These are phyloP conservation scores for Penicillium coffeae DNA, from an alignment of 495 filamentous ascomycete species.

Conservation along the genomic window DNA sequence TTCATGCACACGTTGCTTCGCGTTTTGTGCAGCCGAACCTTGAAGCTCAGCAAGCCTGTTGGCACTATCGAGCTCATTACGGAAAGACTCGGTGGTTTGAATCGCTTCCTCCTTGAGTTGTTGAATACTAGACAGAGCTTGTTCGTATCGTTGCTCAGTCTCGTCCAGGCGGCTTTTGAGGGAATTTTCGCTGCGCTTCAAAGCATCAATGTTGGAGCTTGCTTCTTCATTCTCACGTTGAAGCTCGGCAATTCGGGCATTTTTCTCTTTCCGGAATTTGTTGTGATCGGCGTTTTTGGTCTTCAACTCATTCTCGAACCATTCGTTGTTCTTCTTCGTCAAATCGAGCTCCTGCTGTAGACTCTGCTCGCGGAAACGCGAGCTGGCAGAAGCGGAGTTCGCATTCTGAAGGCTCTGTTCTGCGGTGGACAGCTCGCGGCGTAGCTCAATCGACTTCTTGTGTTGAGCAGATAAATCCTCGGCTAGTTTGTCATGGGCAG, in stretches of 20 bases:
- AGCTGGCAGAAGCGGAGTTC: slow-evolving; percentile 67
- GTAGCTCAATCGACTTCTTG: slow-evolving; percentile 77
- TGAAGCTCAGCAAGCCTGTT: slow-evolving; percentile 81
- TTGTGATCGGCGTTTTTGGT: slow-evolving; percentile 79
- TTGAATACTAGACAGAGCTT: slow-evolving; percentile 73
- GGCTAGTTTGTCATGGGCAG: slow-evolving; percentile 77
- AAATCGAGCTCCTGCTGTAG: slow-evolving; percentile 85
- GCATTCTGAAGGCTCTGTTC: slow-evolving; percentile 80
- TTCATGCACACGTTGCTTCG: slow-evolving; percentile 76
- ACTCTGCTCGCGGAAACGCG: slow-evolving; percentile 82
- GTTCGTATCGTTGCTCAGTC: slow-evolving; percentile 78
- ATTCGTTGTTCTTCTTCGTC: slow-evolving; percentile 84
- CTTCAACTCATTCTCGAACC: slow-evolving; percentile 85
- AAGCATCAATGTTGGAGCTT: slow-evolving; percentile 65
- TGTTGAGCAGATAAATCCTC: slow-evolving; percentile 84
- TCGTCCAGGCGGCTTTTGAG: slow-evolving; percentile 79
- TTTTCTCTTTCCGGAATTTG: slow-evolving; percentile 94
- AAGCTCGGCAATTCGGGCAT: slow-evolving; percentile 76
- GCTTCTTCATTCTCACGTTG: slow-evolving; percentile 86
- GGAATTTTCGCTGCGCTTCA: slow-evolving; percentile 72
- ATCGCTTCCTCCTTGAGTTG: slow-evolving; percentile 78
- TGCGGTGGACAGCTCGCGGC: slow-evolving; percentile 70
- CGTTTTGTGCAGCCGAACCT: slow-evolving; percentile 73
- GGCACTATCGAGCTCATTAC: slow-evolving; percentile 74
- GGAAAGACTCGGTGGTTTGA: slow-evolving; percentile 73